Percentiles rank a stretch among this genome's conserved stretches.
Evolutionary conservation across 352 stramenopile species (phyloP).

Genomic region (Pythium phragmiticola): DNA sequence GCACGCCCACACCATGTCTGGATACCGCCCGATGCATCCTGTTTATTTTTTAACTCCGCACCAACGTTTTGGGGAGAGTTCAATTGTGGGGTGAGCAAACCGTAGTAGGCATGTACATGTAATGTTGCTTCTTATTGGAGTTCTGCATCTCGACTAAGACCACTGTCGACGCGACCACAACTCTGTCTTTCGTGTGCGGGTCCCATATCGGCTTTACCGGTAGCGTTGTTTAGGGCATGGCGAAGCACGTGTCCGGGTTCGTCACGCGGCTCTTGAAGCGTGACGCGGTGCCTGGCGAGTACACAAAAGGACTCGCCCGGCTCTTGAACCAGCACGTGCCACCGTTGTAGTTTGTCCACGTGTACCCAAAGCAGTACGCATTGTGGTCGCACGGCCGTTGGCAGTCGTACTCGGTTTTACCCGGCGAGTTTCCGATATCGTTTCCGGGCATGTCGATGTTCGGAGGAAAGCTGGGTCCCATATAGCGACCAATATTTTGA

Average conservation of each 20-base stretch:
- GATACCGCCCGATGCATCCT: too few relatives aligned
- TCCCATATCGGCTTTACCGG: too few relatives aligned
- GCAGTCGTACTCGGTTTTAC: neutral
- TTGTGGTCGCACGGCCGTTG: neutral
- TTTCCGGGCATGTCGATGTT: constrained; percentile 11
- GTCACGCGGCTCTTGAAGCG: neutral
- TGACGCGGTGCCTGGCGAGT: neutral
- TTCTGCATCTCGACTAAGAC: too few relatives aligned
- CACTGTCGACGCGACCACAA: too few relatives aligned
- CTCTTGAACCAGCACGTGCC: constrained; percentile 65
- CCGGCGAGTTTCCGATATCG: neutral
- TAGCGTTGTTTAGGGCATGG: neutral
- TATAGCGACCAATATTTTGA: neutral
- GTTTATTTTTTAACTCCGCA: too few relatives aligned
- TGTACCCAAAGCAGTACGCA: constrained; percentile 3
- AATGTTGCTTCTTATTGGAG: too few relatives aligned
- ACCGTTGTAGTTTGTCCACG: constrained; percentile 49
- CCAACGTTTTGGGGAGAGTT: too few relatives aligned
- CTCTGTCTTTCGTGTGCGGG: too few relatives aligned
- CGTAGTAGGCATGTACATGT: too few relatives aligned
- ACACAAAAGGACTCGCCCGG: constrained; percentile 2
- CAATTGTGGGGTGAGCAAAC: too few relatives aligned
- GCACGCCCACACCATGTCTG: too few relatives aligned
- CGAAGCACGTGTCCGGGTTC: constrained; percentile 6
- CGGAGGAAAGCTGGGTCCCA: neutral